phyloP scores from a whole-genome alignment of 768 basidiomycete species.

The Melanogaster broomeanus region DNA sequence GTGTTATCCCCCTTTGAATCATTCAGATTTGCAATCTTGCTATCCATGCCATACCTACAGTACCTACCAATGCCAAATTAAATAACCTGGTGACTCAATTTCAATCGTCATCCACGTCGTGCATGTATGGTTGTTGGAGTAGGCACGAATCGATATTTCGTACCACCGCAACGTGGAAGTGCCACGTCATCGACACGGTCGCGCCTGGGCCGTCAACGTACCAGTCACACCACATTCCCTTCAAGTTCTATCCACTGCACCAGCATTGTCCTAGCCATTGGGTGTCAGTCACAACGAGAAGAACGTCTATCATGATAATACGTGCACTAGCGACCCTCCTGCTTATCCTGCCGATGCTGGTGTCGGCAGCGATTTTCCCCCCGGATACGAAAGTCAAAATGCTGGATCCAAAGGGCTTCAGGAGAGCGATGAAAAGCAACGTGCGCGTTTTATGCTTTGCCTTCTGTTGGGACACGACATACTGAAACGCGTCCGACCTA shows the following conservation, averaged over 20 bases:
- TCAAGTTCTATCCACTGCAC: not conserved
- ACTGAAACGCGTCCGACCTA: not conserved
- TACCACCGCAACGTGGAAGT: too few relatives aligned
- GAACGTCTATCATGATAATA: slow-evolving; percentile 24
- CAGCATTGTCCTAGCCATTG: not conserved
- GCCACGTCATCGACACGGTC: not conserved
- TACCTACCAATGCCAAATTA: too few relatives aligned
- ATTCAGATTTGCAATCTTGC: too few relatives aligned
- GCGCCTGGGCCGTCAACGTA: too few relatives aligned
- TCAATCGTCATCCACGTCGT: too few relatives aligned
- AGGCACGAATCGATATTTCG: too few relatives aligned
- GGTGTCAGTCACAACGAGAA: slow-evolving; percentile 5
- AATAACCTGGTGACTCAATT: too few relatives aligned
- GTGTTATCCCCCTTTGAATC: too few relatives aligned
- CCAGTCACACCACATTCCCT: not conserved
- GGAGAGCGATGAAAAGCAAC: slow-evolving; percentile 70
- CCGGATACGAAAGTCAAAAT: slow-evolving; percentile 66
- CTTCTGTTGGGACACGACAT: not conserved
- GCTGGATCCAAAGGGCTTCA: slow-evolving; percentile 70
- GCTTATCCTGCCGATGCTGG: slow-evolving; percentile 36
- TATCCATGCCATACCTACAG: too few relatives aligned
- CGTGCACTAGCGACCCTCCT: slow-evolving; percentile 14
- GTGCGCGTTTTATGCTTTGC: slow-evolving; percentile 45
- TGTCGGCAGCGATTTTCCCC: slow-evolving; percentile 48
- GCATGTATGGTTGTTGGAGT: too few relatives aligned